Evolutionary conservation across 345 rosid species (phyloP).

Genomic region (Corymbia maculata): DNA sequence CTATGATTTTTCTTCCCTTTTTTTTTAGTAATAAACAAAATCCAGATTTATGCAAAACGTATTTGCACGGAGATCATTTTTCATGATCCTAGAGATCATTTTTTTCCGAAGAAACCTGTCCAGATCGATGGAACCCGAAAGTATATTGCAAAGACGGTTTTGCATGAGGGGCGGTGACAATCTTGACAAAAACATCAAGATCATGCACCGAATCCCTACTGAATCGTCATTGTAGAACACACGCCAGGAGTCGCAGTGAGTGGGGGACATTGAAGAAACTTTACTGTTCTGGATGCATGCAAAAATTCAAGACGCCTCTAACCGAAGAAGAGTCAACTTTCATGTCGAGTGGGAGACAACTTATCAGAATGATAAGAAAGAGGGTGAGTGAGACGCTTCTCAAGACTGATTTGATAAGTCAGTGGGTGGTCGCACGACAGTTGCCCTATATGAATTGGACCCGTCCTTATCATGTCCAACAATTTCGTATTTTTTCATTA

Average conservation of each 20-base stretch:
- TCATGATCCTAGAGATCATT: background rate
- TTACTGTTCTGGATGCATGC: background rate
- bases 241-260: background rate
- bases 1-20: background rate
- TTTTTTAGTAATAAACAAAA: background rate
- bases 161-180: background rate
- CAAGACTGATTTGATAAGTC: background rate
- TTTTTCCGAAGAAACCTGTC: background rate
- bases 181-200: background rate
- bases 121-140: background rate
- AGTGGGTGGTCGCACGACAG: background rate
- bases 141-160: background rate
- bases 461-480: background rate
- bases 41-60: background rate
- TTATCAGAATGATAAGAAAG: background rate
- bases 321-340: background rate
- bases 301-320: background rate
- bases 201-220: background rate
- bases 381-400: background rate
- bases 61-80: background rate
- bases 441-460: background rate
- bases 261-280: background rate
- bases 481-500: background rate
- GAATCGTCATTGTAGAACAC: background rate
- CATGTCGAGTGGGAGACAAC: background rate